Base-by-base conservation (phyloP, 768 basidiomycete species). In the Sutorius australiensis region DNA sequence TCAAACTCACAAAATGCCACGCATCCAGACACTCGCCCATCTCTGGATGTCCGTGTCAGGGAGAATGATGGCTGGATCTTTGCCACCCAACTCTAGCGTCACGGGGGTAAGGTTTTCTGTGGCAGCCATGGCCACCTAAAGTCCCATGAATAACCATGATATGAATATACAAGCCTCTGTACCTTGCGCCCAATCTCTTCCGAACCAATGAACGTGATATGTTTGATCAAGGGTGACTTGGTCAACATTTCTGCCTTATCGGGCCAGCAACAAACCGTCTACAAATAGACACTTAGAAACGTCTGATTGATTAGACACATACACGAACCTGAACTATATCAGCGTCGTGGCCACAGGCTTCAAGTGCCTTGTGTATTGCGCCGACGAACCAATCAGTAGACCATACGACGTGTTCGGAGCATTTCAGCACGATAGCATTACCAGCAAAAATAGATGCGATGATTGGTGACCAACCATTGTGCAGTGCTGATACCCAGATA, bases 391-490 rank as follows among this genome's bases (percentile, higher is more conserved):
- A 91, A 17, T 68, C 76, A 0, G 90, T 86, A 2, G 90, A 92
- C 95, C 95, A 99, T 12, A 92, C 78, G 34, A 98, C 95, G 53
- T 91, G 79, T 63, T 95, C 92, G 5, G 89, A 92, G 62, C 91
- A 95, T 69, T 98, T 98, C 36, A 98, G 74, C 5, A 98, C 86
- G 40, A 95, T 75, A 21, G 80, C 85, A 65, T 98, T 95, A 6
- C 95, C 97, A 8, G 94, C 77, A 67, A 97, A 95, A 36, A 99
- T 77, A 9, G 87, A 80, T 6, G 95, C 92, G 30, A 98, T 74
- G 53, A 99, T 92, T 2, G 95, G 95, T 1, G 92, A 94, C 80
- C 93, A 88, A 0, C 89, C 81, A 65, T 98, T 98, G 70, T 98
- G 95, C 51, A 98, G 72, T 32, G 93, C 92, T 94, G 59, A 44